phyloP scores from a whole-genome alignment of 2,329 filamentous ascomycete genomes.

The Colletotrichum sp. region DNA sequence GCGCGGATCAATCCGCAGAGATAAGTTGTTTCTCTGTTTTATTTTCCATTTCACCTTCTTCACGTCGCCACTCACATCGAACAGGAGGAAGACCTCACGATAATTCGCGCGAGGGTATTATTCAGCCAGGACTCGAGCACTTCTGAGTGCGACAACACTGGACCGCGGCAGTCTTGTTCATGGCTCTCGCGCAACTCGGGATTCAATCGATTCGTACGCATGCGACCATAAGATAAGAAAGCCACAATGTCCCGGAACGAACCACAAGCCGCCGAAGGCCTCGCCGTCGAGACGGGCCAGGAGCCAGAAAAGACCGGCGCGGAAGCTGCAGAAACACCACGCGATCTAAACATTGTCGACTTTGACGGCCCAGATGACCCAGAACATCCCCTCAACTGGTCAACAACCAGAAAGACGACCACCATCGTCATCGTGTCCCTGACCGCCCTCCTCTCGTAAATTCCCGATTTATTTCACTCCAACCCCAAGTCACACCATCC shows the following conservation, averaged over 20 bases:
- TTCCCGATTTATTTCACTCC: conserved; percentile 35
- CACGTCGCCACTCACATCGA: not conserved
- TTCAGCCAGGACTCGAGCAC: not conserved
- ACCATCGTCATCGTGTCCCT: conserved; percentile 50
- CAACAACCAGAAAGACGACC: conserved; percentile 56
- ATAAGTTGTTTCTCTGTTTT: not conserved
- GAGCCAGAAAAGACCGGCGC: too few relatives aligned
- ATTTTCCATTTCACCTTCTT: not conserved
- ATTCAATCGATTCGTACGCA: not conserved
- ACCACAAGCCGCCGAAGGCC: not conserved
- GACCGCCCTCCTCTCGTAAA: conserved; percentile 39
- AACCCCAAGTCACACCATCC: not conserved
- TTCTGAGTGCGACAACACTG: not conserved
- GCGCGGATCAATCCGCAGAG: not conserved
- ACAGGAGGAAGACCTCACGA: fast-evolving
- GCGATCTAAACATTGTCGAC: conserved; percentile 37
- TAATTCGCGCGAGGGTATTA: not conserved
- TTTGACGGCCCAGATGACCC: conserved; percentile 59
- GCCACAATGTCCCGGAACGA: not conserved
- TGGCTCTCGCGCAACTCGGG: not conserved
- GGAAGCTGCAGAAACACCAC: not conserved
- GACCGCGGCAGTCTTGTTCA: not conserved
- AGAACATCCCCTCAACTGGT: conserved; percentile 61
- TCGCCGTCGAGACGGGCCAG: not conserved
- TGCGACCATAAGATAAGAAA: not conserved